Conservation (phyloP, 345 rosid species). For the Linum tenue region DNA sequence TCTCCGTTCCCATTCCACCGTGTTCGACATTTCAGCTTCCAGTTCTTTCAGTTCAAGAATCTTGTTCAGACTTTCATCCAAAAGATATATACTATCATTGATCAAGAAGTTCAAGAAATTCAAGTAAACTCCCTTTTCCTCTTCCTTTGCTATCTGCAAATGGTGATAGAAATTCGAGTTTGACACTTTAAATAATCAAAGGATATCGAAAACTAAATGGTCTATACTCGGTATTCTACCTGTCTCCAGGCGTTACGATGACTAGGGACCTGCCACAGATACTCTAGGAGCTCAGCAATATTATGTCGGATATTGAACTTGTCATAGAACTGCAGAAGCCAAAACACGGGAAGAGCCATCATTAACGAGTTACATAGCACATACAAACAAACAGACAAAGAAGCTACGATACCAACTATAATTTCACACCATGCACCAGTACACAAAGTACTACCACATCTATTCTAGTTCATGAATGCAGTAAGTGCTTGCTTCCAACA, state of each 20-base stretch:
- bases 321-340: conserved; percentile 77
- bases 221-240: conserved; percentile 32
- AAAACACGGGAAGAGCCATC: conserved; percentile 6
- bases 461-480: no score
- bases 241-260: conserved; percentile 95
- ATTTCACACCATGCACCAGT: no score
- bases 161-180: neutral
- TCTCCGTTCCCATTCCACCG: conserved; percentile 87
- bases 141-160: conserved; percentile 94
- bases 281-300: conserved; percentile 95
- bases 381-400: no score
- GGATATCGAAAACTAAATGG: conserved; percentile 6
- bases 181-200: neutral
- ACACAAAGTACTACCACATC: no score
- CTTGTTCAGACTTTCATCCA: conserved; percentile 96
- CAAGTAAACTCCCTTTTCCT: conserved; percentile 97
- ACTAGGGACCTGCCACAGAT: conserved; percentile 98
- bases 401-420: no score
- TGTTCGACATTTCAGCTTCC: conserved; percentile 94
- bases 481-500: no score
- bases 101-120: conserved; percentile 95
- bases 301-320: conserved; percentile 96
- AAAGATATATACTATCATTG: conserved; percentile 95
- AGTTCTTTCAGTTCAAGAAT: conserved; percentile 86
- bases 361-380: neutral